Conservation (phyloP, 192 early-diverging fungal genomes). For the Entomortierella chlamydospora region DNA sequence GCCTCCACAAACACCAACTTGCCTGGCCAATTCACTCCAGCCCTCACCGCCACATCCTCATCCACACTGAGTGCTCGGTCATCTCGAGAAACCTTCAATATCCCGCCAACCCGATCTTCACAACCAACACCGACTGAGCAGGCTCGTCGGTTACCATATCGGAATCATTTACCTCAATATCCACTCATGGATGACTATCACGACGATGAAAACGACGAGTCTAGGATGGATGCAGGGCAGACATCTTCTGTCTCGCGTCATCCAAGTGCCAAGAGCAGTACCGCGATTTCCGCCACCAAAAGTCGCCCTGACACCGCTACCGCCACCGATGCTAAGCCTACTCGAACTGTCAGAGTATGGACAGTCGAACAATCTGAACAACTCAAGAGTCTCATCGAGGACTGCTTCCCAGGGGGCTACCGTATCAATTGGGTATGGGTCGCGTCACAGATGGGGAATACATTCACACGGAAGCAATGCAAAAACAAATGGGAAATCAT, state of each 20-base stretch:
- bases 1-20: neutral
- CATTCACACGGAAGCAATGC: constrained; percentile 51
- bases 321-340: constrained; percentile 22
- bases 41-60: constrained; percentile 13
- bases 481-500: constrained; percentile 58
- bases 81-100: constrained; percentile 25
- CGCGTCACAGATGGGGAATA: constrained; percentile 52
- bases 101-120: neutral
- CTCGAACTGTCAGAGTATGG: constrained; percentile 47
- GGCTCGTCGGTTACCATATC: neutral
- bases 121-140: constrained; percentile 1
- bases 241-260: constrained; percentile 1
- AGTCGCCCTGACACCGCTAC: neutral
- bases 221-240: constrained; percentile 6
- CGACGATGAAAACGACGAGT: constrained; percentile 13
- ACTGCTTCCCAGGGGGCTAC: constrained; percentile 47
- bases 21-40: constrained; percentile 4
- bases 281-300: neutral
- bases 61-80: constrained; percentile 23
- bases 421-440: constrained; percentile 57
- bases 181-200: constrained; percentile 4
- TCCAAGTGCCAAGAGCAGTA: constrained; percentile 12
- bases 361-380: constrained; percentile 48
- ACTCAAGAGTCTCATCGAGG: constrained; percentile 48
- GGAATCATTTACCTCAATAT: neutral